Conservation (phyloP, 495 filamentous ascomycete species). For the Margaritispora aquatica region DNA sequence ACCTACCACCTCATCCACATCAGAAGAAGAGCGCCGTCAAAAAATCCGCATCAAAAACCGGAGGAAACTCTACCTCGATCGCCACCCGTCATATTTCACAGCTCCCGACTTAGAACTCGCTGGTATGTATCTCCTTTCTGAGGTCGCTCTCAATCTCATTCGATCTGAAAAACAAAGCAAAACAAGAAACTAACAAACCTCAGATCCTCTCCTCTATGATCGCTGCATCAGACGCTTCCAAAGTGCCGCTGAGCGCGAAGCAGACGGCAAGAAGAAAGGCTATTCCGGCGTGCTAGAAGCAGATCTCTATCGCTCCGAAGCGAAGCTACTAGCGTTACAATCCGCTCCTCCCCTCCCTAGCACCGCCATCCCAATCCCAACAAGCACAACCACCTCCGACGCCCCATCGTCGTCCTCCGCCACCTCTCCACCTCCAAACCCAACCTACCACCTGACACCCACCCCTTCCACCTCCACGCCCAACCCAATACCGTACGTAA, state of each 20-base stretch:
- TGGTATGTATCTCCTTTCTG: conserved; percentile 9
- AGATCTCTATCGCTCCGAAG: conserved; percentile 63
- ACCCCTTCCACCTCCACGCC: conserved; percentile 27
- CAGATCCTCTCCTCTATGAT: conserved; percentile 74
- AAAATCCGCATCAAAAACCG: conserved; percentile 24
- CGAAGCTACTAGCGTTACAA: conserved; percentile 62
- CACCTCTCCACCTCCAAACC: conserved; percentile 29
- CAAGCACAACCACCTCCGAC: not conserved
- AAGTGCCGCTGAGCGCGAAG: conserved; percentile 62
- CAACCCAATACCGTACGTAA: conserved; percentile 12
- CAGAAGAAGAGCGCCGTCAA: not conserved
- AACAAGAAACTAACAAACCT: conserved; percentile 22
- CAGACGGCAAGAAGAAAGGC: conserved; percentile 61
- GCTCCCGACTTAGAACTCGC: conserved; percentile 22
- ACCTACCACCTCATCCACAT: not conserved
- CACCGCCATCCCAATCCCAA: no score
- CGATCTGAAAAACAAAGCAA: not conserved
- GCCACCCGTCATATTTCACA: conserved; percentile 24
- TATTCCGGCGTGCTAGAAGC: conserved; percentile 66
- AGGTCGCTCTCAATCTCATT: no score
- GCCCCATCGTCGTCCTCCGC: not conserved
- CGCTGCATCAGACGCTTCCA: conserved; percentile 71
- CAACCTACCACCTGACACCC: not conserved
- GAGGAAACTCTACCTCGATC: conserved; percentile 24
- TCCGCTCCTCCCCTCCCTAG: not conserved